A percentile compares a stretch with the other conserved stretches of the same genome.
Conservation (phyloP, 2,329 filamentous ascomycete species). For the Penicillium psychrosexuale region DNA sequence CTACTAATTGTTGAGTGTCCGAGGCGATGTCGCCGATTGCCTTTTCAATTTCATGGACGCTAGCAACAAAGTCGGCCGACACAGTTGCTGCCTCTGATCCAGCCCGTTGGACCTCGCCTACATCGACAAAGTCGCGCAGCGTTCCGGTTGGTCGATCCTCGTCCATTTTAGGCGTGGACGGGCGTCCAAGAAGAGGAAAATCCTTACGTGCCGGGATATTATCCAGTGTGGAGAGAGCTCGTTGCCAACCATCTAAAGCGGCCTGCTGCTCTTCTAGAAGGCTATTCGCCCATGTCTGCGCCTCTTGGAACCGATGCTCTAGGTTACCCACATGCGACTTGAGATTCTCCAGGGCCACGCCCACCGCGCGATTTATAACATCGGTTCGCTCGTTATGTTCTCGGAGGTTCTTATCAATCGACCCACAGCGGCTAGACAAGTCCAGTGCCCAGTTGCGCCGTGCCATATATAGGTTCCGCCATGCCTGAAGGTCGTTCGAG, state of each 20-base stretch:
- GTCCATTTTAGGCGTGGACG: slow-evolving; percentile 41
- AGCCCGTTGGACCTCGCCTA: slow-evolving; percentile 68
- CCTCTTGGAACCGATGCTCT: slow-evolving; percentile 46
- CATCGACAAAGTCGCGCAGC: slow-evolving; percentile 72
- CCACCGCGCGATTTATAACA: slow-evolving; percentile 70
- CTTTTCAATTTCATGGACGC: slow-evolving; percentile 60
- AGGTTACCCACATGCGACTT: slow-evolving; percentile 48
- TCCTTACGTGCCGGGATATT: slow-evolving; percentile 45
- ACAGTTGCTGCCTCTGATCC: slow-evolving; percentile 61
- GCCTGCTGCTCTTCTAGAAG: slow-evolving; percentile 44
- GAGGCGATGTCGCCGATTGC: slow-evolving; percentile 59
- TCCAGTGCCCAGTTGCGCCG: slow-evolving; percentile 75
- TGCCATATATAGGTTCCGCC: slow-evolving; percentile 80
- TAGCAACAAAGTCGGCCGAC: slow-evolving; percentile 58
- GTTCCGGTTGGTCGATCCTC: slow-evolving; percentile 53
- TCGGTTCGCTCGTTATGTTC: slow-evolving; percentile 48
- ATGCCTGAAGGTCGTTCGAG: slow-evolving; percentile 77
- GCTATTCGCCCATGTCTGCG: slow-evolving; percentile 46
- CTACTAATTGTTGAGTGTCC: slow-evolving; percentile 46
- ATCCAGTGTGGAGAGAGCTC: slow-evolving; percentile 36
- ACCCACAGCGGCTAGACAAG: slow-evolving; percentile 65
- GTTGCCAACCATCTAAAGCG: slow-evolving; percentile 45
- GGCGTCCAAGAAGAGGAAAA: slow-evolving; percentile 41
- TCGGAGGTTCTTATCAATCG: slow-evolving; percentile 60
- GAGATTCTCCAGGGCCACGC: slow-evolving; percentile 78